Conservation (phyloP, 345 rosid species). For the Corymbia maculata region DNA sequence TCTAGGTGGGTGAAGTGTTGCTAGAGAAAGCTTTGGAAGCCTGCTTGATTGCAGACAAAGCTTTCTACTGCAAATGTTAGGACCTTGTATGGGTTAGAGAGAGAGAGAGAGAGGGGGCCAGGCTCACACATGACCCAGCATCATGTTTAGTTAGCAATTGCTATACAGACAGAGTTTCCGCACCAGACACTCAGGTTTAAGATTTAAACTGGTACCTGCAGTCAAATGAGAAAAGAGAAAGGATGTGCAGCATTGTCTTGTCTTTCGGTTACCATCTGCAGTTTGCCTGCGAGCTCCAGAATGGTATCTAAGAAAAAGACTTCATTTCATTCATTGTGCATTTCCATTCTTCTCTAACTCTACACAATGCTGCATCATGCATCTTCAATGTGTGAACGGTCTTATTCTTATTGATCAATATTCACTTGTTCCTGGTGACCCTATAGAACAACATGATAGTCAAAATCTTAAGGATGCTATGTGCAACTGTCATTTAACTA, state of each 20-base stretch:
- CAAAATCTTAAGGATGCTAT: neutral
- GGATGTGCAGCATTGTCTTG: neutral
- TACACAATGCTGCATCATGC: neutral
- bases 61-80: neutral
- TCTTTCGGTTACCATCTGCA: neutral
- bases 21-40: neutral
- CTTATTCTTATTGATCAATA: neutral
- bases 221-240: neutral
- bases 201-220: neutral
- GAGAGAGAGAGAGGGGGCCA: neutral
- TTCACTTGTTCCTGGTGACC: neutral
- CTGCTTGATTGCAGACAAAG: fast-evolving
- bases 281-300: neutral
- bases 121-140: neutral
- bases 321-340: neutral
- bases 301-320: neutral
- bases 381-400: neutral
- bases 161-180: neutral
- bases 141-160: neutral
- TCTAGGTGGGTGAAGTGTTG: no score
- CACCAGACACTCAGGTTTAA: neutral
- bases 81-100: neutral
- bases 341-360: neutral
- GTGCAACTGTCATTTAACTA: neutral
- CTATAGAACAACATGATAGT: neutral